Evolutionary conservation across 1,284 basidiomycete genomes (phyloP), one percentile per base, ranked within the genome.

Genomic region (Agroathelia rolfsii): DNA sequence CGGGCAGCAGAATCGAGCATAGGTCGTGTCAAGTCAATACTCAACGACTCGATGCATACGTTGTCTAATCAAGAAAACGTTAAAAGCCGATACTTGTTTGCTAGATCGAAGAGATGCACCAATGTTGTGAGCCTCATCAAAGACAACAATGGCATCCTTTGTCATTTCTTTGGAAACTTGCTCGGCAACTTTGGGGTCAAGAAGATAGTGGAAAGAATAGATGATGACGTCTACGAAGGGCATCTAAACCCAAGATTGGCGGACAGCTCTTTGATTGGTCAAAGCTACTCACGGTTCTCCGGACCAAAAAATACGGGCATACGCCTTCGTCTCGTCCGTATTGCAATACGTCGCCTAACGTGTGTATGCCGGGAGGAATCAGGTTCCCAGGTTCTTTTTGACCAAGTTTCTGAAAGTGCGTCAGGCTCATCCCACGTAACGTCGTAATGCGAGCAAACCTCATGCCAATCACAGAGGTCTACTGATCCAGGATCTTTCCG

Each of bases 41-140:
- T 95, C 27, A 99, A 64, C 0, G 94, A 96, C 53, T 99, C 95
- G 53, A 99, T 95, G 59, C 95, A 99, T 34, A 99, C 95, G 55
- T 99, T 99, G 55, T 99, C 94, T 81, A 46, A 9, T 16, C 11
- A 13, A 29, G 29, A 13, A 30, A 24, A 22, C 25, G 27, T 27
- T 12, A 41, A 7, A 35, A 31, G 30, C 27, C 37, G 11, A 27
- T 16, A 9, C 8, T 11, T 14, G 26, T 18, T 13, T 24, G 16
- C 16, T 14, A 29, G 11, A 9, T 12, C 18, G 9, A 15, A 30
- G 30, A 11, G 18, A 49, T 69, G 40, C 44, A 90, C 89, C 92
- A 38, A 99, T 99, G 53, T 99, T 99, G 62, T 99, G 95, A 6
- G 95, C 95, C 57, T 99, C 95, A 53, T 99, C 95, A 49, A 99